Evolutionary conservation across 345 rosid genomes (phyloP).

Genomic region (Cardiospermum halicacabum): DNA sequence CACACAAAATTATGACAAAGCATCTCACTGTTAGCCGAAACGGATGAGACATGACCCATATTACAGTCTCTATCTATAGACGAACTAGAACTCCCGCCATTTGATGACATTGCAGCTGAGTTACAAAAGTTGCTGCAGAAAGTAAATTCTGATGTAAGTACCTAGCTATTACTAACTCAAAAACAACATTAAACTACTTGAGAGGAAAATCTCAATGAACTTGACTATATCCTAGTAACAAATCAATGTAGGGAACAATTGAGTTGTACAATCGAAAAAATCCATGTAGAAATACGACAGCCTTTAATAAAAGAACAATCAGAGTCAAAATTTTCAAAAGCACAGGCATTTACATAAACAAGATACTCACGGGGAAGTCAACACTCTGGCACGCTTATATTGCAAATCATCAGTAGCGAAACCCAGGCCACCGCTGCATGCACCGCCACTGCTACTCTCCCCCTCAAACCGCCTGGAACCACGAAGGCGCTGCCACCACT

Average conservation of each 20-base stretch:
- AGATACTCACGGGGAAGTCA: conserved; percentile 45
- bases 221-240: not conserved
- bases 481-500: conserved; percentile 22
- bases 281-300: too few species aligned
- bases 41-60: conserved; percentile 30
- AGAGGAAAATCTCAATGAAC: not conserved
- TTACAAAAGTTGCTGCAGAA: conserved; percentile 38
- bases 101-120: conserved; percentile 24
- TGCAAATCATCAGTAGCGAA: conserved; percentile 42
- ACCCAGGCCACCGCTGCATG: conserved; percentile 24
- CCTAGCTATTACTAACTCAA: not conserved
- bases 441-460: conserved; percentile 39
- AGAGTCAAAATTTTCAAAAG: too few species aligned
- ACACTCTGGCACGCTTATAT: conserved; percentile 84
- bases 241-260: too few species aligned
- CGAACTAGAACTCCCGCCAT: conserved; percentile 35
- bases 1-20: conserved; percentile 57
- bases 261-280: too few species aligned
- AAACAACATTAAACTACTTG: not conserved
- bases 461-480: conserved; percentile 32
- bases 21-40: conserved; percentile 34
- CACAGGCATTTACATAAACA: not conserved
- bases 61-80: conserved; percentile 26
- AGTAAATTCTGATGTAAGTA: conserved; percentile 10
- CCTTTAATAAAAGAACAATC: too few species aligned